Evolutionary conservation across 345 rosid genomes (phyloP).

Genomic region (Citrus medica): DNA sequence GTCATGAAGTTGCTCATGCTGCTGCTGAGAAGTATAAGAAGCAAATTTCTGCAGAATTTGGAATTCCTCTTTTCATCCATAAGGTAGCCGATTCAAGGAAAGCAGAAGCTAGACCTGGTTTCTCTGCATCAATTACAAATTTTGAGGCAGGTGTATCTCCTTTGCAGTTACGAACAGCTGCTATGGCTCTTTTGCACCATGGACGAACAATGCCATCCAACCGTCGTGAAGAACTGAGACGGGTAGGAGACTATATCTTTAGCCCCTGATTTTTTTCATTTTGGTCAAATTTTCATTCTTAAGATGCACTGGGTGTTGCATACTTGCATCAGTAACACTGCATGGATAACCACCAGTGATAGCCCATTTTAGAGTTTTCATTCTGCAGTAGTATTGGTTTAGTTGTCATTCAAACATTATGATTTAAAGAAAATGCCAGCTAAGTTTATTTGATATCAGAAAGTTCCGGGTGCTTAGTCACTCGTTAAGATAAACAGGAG

Average conservation of each 20-base stretch:
- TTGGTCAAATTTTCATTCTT: neutral
- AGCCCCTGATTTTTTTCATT: neutral
- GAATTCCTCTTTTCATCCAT: conserved; percentile 82
- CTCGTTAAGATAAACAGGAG: neutral
- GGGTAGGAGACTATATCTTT: conserved; percentile 38
- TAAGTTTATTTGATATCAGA: neutral
- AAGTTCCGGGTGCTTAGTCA: neutral
- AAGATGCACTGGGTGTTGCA: neutral
- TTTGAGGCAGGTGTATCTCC: conserved; percentile 81
- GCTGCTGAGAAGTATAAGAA: conserved; percentile 92
- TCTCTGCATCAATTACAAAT: conserved; percentile 35
- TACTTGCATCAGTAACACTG: neutral
- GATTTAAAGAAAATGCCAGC: neutral
- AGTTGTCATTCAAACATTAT: neutral
- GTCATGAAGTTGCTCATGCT: conserved; percentile 95
- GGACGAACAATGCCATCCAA: conserved; percentile 76
- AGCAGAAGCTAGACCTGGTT: conserved; percentile 29
- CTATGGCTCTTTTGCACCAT: conserved; percentile 93
- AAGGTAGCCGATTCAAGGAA: conserved; percentile 63
- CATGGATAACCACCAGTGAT: neutral
- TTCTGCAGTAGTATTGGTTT: neutral
- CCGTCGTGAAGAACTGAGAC: conserved; percentile 70
- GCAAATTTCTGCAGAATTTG: conserved; percentile 69
- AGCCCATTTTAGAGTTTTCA: neutral
- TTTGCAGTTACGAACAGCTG: conserved; percentile 81